Evolutionary conservation across 495 filamentous ascomycete species (phyloP).

Genomic region (Hyaloscypha variabilis): DNA sequence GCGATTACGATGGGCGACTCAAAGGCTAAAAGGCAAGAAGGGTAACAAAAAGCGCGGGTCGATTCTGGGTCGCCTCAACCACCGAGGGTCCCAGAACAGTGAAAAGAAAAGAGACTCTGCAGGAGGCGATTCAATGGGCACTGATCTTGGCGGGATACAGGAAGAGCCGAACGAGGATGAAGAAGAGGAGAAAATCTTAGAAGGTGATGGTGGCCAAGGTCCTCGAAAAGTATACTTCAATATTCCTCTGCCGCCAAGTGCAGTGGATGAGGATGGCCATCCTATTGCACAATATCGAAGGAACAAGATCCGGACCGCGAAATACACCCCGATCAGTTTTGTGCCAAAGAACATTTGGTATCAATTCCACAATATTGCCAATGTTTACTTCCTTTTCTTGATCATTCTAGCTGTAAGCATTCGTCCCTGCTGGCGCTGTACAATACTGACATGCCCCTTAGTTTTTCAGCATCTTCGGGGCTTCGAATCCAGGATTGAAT

Average conservation of each 20-base stretch:
- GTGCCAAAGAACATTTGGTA: constrained; percentile 97
- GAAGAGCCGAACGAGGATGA: constrained; percentile 45
- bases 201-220: constrained; percentile 36
- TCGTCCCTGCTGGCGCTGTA: neutral
- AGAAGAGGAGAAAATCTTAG: constrained; percentile 37
- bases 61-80: constrained; percentile 76
- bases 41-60: constrained; percentile 80
- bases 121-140: constrained; percentile 31
- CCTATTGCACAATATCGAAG: constrained; percentile 71
- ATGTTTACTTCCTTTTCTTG: constrained; percentile 96
- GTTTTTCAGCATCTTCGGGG: constrained; percentile 97
- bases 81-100: constrained; percentile 51
- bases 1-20: constrained; percentile 85
- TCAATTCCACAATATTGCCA: constrained; percentile 98
- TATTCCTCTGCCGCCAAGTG: constrained; percentile 73
- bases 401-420: constrained; percentile 86
- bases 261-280: constrained; percentile 81
- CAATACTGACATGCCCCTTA: constrained; percentile 37
- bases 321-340: constrained; percentile 95
- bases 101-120: constrained; percentile 77
- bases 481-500: constrained; percentile 85
- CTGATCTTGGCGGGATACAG: constrained; percentile 45
- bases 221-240: constrained; percentile 80
- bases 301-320: constrained; percentile 97
- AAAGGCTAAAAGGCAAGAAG: constrained; percentile 72